Percentiles rank a stretch among this genome's conserved stretches.
These are phyloP conservation scores for Adansonia grandidieri DNA, from an alignment of 441 rosid species.

Conservation along the genomic window DNA sequence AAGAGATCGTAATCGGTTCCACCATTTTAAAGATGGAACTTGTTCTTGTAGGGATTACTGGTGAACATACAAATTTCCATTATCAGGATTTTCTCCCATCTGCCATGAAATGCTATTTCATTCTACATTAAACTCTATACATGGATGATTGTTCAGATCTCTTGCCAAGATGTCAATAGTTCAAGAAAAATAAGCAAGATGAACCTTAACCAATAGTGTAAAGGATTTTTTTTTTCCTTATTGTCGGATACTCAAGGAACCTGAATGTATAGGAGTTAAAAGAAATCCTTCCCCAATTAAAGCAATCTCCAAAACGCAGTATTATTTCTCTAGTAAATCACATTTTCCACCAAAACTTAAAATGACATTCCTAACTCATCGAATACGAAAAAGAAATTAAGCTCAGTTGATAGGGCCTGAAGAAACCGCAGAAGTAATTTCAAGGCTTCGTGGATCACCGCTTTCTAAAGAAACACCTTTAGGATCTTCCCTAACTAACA, in stretches of 20 bases:
- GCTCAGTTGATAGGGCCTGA: conserved; percentile 52
- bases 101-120: conserved; percentile 5
- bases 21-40: conserved; percentile 76
- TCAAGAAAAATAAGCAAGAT: not conserved
- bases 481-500: conserved; percentile 93
- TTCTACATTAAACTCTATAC: not conserved
- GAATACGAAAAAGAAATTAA: conserved; percentile 31
- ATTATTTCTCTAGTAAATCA: conserved; percentile 28
- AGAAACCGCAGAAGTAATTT: conserved; percentile 62
- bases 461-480: conserved; percentile 76
- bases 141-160: not conserved
- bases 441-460: conserved; percentile 69
- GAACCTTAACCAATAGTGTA: not conserved
- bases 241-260: not conserved
- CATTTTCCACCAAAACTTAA: conserved; percentile 37
- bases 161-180: not conserved
- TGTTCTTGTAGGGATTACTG: conserved; percentile 87
- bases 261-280: not conserved
- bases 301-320: not conserved
- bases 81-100: conserved; percentile 8
- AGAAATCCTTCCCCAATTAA: not conserved
- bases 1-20: conserved; percentile 69
- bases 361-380: conserved; percentile 26
- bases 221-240: not conserved
- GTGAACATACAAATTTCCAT: conserved; percentile 39